Conservation (phyloP, 495 filamentous ascomycete genomes). For the Penicillium odoratum region DNA sequence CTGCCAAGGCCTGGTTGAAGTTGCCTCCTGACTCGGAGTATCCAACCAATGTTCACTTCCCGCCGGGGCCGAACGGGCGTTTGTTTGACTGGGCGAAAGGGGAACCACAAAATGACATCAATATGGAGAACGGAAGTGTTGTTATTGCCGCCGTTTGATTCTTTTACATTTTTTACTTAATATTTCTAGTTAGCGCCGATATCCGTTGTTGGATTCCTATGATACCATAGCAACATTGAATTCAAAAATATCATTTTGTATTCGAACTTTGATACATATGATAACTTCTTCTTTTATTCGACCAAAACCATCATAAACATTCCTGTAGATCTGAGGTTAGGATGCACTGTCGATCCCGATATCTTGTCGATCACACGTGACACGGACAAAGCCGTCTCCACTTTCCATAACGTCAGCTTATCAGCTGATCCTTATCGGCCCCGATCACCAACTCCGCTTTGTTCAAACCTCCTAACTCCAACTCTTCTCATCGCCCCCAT, state of each 20-base stretch:
- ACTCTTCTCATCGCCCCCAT: conserved; percentile 2
- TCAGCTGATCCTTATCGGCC: conserved; percentile 4
- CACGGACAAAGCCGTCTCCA: conserved; percentile 1
- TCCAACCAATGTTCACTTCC: neutral
- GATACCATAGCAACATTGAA: too few species aligned
- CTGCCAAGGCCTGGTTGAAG: conserved; percentile 18
- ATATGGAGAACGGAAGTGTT: conserved; percentile 27
- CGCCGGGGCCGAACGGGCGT: neutral
- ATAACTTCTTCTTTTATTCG: too few species aligned
- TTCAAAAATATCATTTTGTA: too few species aligned
- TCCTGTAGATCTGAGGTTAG: too few species aligned
- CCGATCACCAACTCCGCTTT: conserved; percentile 22
- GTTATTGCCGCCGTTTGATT: conserved; percentile 30
- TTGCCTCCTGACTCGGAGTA: conserved; percentile 11
- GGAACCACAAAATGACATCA: conserved; percentile 33
- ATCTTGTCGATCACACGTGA: neutral
- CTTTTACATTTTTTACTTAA: neutral
- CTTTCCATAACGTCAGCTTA: conserved; percentile 21
- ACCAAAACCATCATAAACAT: too few species aligned
- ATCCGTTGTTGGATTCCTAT: too few species aligned
- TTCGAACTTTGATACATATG: neutral
- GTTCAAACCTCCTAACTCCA: conserved; percentile 15
- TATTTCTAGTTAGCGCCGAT: neutral
- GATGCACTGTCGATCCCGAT: conserved; percentile 5
- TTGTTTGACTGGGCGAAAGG: conserved; percentile 27